Conservation (phyloP, 2,329 filamentous ascomycete species). For the Fusarium palustre region DNA sequence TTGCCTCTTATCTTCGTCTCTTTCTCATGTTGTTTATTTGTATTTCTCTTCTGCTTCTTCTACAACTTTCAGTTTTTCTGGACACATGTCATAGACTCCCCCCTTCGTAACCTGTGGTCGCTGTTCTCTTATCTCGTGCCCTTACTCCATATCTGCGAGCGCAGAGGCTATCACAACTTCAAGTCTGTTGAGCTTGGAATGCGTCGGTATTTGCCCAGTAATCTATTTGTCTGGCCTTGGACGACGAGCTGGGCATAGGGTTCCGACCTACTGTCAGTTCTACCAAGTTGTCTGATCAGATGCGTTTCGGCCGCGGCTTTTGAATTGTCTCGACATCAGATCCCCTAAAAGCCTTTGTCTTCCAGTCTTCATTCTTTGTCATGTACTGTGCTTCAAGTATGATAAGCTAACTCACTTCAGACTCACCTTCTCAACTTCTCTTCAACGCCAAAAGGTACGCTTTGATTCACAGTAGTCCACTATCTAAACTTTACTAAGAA, state of each 20-base stretch:
- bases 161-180: neutral
- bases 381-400: neutral
- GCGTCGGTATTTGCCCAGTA: too few relatives aligned
- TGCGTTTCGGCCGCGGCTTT: neutral
- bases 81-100: too few relatives aligned
- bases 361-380: neutral
- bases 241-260: neutral
- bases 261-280: neutral
- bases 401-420: conserved; percentile 6
- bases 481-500: conserved; percentile 2
- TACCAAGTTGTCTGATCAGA: neutral
- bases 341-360: neutral
- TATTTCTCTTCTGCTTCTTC: neutral
- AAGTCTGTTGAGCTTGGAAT: neutral
- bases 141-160: neutral
- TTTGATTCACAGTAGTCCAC: too few relatives aligned
- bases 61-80: neutral
- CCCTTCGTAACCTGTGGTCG: neutral
- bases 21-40: neutral
- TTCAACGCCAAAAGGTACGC: conserved; percentile 22
- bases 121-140: neutral
- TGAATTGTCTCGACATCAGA: neutral
- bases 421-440: neutral
- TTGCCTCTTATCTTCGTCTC: neutral
- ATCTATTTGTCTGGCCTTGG: neutral